Evolutionary conservation across 1,284 basidiomycete genomes (phyloP).

Genomic region (Vanrija sp.): DNA sequence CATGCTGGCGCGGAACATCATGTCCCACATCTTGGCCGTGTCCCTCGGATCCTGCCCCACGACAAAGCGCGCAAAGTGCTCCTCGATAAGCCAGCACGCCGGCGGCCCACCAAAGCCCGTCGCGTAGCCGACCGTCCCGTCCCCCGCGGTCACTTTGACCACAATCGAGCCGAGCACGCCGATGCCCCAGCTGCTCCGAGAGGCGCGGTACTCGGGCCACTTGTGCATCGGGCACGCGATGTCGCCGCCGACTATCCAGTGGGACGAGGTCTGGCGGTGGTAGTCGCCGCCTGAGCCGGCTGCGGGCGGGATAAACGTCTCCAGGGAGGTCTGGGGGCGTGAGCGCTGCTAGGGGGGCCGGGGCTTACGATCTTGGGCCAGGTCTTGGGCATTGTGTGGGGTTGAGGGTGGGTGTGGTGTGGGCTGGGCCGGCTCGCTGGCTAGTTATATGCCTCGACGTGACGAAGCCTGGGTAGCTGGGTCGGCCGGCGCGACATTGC

Average conservation of each 20-base stretch:
- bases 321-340: constrained; percentile 41
- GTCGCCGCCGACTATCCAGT: constrained; percentile 49
- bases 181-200: constrained; percentile 52
- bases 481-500: constrained; percentile 1
- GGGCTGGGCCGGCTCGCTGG: not conserved
- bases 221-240: constrained; percentile 53
- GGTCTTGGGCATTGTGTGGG: constrained; percentile 13
- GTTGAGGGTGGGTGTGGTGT: not conserved
- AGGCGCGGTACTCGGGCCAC: constrained; percentile 52
- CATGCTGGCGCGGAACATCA: constrained; percentile 52
- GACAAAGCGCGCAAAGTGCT: constrained; percentile 56
- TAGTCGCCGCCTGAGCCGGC: constrained; percentile 55
- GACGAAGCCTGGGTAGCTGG: no score
- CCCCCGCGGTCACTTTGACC: constrained; percentile 53
- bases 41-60: constrained; percentile 55
- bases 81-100: constrained; percentile 56
- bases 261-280: constrained; percentile 48
- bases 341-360: not conserved
- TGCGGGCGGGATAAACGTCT: constrained; percentile 50
- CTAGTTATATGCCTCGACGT: not conserved
- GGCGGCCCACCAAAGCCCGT: constrained; percentile 57
- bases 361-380: constrained; percentile 22
- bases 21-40: constrained; percentile 53
- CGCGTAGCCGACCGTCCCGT: constrained; percentile 54
- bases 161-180: constrained; percentile 53